Percentiles rank a stretch among this genome's conserved stretches.
These are phyloP conservation scores for Fragaria iinumae DNA, from an alignment of 306 rosid species.

Conservation along the genomic window DNA sequence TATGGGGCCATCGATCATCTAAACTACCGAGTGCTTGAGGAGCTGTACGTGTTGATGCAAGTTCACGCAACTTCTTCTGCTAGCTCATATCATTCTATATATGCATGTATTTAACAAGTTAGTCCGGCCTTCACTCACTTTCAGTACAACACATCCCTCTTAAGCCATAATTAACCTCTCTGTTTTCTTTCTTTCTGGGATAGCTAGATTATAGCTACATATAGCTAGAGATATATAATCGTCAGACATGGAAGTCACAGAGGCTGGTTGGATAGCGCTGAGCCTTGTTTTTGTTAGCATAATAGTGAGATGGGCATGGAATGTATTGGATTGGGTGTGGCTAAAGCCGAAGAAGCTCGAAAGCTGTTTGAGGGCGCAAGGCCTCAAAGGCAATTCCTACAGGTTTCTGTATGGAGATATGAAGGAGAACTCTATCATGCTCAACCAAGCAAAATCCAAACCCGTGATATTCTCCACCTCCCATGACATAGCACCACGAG, in stretches of 20 bases:
- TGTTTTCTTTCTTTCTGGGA: no score
- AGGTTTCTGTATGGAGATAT: constrained; percentile 34
- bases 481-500: constrained; percentile 37
- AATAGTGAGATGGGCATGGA: constrained; percentile 14
- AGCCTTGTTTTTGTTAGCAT: neutral
- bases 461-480: constrained; percentile 33
- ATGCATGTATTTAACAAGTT: no score
- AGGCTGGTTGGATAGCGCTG: neutral
- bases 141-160: no score
- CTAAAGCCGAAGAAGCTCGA: constrained; percentile 19
- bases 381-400: constrained; percentile 46
- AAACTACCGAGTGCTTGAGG: no score
- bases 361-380: constrained; percentile 25
- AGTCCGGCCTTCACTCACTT: no score
- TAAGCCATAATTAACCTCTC: no score
- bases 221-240: no score
- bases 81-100: no score
- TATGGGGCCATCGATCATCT: no score
- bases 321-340: constrained; percentile 29
- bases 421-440: constrained; percentile 23
- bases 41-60: no score
- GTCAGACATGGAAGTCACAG: constrained; percentile 3
- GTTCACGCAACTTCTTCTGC: no score
- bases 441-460: constrained; percentile 31
- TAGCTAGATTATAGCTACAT: no score